These are phyloP conservation scores for Porodaedalea pini DNA, from an alignment of 1,284 basidiomycete genomes.

Conservation along the genomic window DNA sequence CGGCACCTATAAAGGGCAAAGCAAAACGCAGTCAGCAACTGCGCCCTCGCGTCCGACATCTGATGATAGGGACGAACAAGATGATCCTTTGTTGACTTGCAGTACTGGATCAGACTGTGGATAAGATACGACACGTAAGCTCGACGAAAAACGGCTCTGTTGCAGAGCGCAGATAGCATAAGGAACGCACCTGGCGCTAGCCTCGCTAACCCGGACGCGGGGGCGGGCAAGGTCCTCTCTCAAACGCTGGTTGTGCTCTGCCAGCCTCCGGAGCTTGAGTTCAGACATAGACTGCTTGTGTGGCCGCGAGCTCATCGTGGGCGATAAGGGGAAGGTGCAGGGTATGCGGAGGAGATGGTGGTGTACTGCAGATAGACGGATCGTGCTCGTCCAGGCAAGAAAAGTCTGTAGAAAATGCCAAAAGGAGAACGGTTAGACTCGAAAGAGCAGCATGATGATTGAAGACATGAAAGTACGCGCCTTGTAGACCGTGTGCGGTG, in stretches of 20 bases:
- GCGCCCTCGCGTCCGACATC: background rate
- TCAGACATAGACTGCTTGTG: constrained; percentile 90
- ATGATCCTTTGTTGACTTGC: constrained; percentile 86
- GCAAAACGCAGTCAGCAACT: constrained; percentile 2
- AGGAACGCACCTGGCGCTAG: constrained; percentile 73
- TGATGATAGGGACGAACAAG: constrained; percentile 50
- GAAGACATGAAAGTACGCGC: too few relatives aligned
- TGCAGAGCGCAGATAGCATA: constrained; percentile 14
- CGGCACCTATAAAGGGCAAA: constrained; percentile 54
- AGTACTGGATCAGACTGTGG: constrained; percentile 82
- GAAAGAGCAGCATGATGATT: too few relatives aligned
- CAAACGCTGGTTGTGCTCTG: constrained; percentile 90
- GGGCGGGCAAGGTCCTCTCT: constrained; percentile 88
- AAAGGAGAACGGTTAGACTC: too few relatives aligned
- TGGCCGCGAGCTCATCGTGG: constrained; percentile 34
- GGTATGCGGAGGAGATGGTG: constrained; percentile 1
- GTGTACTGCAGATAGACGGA: constrained; percentile 2
- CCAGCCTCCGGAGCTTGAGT: constrained; percentile 89
- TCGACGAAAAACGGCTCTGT: constrained; percentile 4
- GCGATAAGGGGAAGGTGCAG: background rate
- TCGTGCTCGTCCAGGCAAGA: background rate
- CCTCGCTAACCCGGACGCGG: constrained; percentile 86
- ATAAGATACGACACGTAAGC: constrained; percentile 4
- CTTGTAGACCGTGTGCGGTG: too few relatives aligned
- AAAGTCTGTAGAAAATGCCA: background rate